Evolutionary conservation across 2,329 filamentous ascomycete genomes (phyloP).

Genomic region (Hypoxylon sp.): DNA sequence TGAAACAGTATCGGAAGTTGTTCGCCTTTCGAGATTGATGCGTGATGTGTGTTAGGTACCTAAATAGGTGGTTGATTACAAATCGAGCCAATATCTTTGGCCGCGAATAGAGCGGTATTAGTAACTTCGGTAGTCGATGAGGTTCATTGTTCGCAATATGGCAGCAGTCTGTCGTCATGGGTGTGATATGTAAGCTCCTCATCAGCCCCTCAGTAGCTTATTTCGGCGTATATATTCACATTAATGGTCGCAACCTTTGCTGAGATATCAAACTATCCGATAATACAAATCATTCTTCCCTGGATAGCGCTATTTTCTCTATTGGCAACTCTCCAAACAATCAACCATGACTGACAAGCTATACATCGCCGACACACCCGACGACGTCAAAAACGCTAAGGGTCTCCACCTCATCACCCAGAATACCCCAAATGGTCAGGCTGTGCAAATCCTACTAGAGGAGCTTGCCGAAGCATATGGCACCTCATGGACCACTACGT

Average conservation of each 20-base stretch:
- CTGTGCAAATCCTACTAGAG: constrained; percentile 55
- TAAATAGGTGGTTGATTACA: constrained; percentile 3
- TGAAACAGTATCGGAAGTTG: no score
- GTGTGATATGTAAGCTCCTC: constrained; percentile 10
- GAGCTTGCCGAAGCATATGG: constrained; percentile 67
- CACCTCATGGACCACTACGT: constrained; percentile 62
- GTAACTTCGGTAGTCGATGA: constrained; percentile 9
- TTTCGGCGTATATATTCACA: constrained; percentile 6
- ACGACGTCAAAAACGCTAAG: constrained; percentile 44
- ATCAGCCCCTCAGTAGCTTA: constrained; percentile 27
- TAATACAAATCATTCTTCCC: not conserved
- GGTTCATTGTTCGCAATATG: constrained; percentile 32
- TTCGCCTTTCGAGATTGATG: not conserved
- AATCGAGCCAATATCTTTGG: constrained; percentile 1
- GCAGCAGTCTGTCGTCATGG: constrained; percentile 37
- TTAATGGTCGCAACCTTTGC: constrained; percentile 1
- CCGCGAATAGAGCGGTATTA: constrained; percentile 23
- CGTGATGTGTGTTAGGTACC: not conserved
- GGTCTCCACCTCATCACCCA: constrained; percentile 49
- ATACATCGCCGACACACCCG: constrained; percentile 48
- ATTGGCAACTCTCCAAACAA: not conserved
- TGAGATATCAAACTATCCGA: not conserved
- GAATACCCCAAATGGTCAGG: constrained; percentile 48
- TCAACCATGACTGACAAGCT: constrained; percentile 44
- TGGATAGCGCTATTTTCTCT: not conserved